Conservation (phyloP, 2,329 filamentous ascomycete genomes). For the Aspergillus sp. region DNA sequence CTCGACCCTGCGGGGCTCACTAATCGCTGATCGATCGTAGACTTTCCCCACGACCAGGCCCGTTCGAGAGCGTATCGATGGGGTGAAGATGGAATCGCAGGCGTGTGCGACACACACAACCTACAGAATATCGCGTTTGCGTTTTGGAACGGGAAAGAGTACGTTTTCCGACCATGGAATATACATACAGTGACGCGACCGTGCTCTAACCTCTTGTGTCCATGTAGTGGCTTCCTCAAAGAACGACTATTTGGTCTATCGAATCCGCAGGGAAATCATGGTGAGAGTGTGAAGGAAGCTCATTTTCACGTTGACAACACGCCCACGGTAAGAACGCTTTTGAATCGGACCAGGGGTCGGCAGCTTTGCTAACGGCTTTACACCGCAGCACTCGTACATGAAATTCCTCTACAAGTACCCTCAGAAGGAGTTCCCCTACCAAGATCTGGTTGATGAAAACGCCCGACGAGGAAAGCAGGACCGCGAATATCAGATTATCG, state of each 20-base stretch:
- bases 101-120: constrained; percentile 91
- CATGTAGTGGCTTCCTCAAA: constrained; percentile 80
- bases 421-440: constrained; percentile 87
- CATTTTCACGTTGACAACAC: constrained; percentile 97
- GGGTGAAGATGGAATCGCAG: constrained; percentile 96
- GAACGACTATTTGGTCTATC: constrained; percentile 93
- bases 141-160: constrained; percentile 99
- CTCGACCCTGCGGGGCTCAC: constrained; percentile 10
- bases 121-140: constrained; percentile 91
- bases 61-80: constrained; percentile 87
- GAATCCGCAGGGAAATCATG: constrained; percentile 96
- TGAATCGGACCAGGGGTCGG: neutral
- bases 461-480: constrained; percentile 75
- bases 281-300: constrained; percentile 94
- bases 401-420: constrained; percentile 98
- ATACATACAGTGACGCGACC: neutral
- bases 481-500: constrained; percentile 87
- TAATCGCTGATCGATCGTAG: constrained; percentile 49
- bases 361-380: constrained; percentile 13
- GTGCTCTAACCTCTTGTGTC: constrained; percentile 13
- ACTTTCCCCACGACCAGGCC: constrained; percentile 93
- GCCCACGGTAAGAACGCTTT: constrained; percentile 61
- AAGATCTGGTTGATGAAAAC: constrained; percentile 84
- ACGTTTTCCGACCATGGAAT: constrained; percentile 34
- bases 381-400: constrained; percentile 88